Evolutionary conservation across 805 yeast species (phyloP), one percentile per base, ranked within the genome.

Genomic region (Lipomyces orientalis): DNA sequence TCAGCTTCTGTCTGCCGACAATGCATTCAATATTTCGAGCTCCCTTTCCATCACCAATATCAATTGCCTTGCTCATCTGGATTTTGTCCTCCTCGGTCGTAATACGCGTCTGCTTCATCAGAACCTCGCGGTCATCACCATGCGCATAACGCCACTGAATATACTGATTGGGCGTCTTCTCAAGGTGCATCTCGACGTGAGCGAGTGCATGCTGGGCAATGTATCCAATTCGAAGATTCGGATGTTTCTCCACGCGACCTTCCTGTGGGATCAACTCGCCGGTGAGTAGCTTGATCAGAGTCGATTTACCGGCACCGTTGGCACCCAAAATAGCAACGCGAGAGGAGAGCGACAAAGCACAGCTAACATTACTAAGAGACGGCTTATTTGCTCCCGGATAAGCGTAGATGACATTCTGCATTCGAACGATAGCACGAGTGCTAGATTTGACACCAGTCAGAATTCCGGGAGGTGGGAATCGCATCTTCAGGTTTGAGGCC

Each of bases 161-260:
- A 80, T 94, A 94, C 83, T 94, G 98, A 78, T 93, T 94, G 60
- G 99, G 97, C 16, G 98, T 94, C 83, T 93, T 93, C 80, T 94
- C 99, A 81, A 93, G 92, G 82, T 94, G 99, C 82, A 90, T 89
- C 79, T 95, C 97, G 68, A 94, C 98, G 77, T 94, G 98, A 81
- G 93, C 97, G 78, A 94, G 86, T 46, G 99, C 98, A 76, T 94
- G 98, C 84, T 94, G 99, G 25, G 98, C 98, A 83, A 94, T 95
- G 83, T 94, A 94, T 68, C 98, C 99, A 75, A 94, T 92, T 84
- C 99, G 93, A 81, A 95, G 85, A 81, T 94, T 94, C 72, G 98
- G 98, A 83, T 94, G 99, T 80, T 95, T 95, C 82, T 95, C 98
- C 65, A 94, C 97, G 69, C 87, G 88, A 76, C 99, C 99, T 67